A percentile compares a stretch with the other conserved stretches of the same genome.
Evolutionary conservation across 2,329 filamentous ascomycete species (phyloP).

Genomic region (Cryphonectria naterciae): DNA sequence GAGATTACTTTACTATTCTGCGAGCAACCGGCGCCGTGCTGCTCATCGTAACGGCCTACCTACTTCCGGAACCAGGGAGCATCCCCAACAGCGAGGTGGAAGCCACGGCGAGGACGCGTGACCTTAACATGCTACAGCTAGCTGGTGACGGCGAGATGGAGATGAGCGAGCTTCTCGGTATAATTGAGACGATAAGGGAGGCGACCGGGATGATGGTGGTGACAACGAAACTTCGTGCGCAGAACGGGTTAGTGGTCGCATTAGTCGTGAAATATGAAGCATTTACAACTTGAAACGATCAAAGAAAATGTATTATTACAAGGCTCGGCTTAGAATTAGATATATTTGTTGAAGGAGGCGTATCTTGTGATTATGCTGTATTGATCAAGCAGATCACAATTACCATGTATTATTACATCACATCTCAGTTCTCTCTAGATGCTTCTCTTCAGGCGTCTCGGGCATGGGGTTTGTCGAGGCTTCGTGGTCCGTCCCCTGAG

Average conservation of each 20-base stretch:
- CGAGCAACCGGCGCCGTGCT: constrained; percentile 33
- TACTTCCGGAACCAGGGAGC: constrained; percentile 34
- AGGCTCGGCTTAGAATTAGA: not conserved
- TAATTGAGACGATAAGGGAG: constrained; percentile 37
- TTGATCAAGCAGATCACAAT: no score
- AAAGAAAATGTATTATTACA: not conserved
- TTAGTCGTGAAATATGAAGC: constrained; percentile 6
- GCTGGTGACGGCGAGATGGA: constrained; percentile 36
- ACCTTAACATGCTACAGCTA: constrained; percentile 39
- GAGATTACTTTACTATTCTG: constrained; percentile 39
- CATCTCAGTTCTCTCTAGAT: not conserved
- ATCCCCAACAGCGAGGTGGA: constrained; percentile 32
- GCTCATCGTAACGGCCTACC: constrained; percentile 36
- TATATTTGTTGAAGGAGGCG: not conserved
- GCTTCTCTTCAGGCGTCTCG: not conserved
- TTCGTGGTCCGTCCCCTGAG: not conserved
- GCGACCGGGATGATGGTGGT: constrained; percentile 33
- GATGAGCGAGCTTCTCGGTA: constrained; percentile 36
- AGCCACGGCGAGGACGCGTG: constrained; percentile 34
- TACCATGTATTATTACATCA: not conserved
- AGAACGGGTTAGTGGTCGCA: not conserved
- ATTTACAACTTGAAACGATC: not conserved
- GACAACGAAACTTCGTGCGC: constrained; percentile 32
- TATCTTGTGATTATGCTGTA: no score
- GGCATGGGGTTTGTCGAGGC: not conserved